Base-by-base conservation (phyloP, 805 yeast genomes). In the Blastobotrys mokoenaii region DNA sequence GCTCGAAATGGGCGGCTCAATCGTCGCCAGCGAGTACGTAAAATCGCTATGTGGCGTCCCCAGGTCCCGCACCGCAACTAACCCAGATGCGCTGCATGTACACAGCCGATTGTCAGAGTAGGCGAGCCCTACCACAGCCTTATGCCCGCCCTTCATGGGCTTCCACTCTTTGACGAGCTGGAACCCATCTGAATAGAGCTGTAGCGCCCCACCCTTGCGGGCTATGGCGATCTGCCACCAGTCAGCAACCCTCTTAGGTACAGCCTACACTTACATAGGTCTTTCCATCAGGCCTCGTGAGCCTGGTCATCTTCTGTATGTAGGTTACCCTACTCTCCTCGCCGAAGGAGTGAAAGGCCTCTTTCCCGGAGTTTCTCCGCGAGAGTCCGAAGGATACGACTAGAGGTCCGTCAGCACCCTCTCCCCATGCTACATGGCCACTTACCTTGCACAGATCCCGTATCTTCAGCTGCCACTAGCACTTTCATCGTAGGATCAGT, bases 391-490 rank as follows among this genome's bases (percentile, higher is more conserved):
- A 9, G 11, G 17, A 25, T 11, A 38, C 31, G 14, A n/a, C 40
- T 38, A 14, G 14, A 35, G 2, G 14, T 20, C 10, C 14, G 27
- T 15, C 3, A 9, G 10, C 33, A 6, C 14, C 6, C 11, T 29
- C 38, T 15, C 20, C 1, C 15, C 34, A 35, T n/a, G 4, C 43
- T 7, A 22, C 22, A 40, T 7, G 27, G 17, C 12, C 12, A 38
- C 53, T 1, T 47, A 60, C 62, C 63, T 52, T 74, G 73, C 25
- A 74, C 56, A 20, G 67, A 59, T 4, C 80, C 80, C 1, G 74
- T 67, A 51, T 76, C 80, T 48, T 71, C 76, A 4, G 77, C 67
- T 2, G 79, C 64, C 11, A 68, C 74, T 38, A 76, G 52, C 17
- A 75, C 65, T 59, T 70, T 76, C 82, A 77, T 76, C 3, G 25